Percentiles rank a stretch among this genome's conserved stretches.
Conservation (phyloP, 2,329 filamentous ascomycete genomes). For the Phialemoniopsis sp. region DNA sequence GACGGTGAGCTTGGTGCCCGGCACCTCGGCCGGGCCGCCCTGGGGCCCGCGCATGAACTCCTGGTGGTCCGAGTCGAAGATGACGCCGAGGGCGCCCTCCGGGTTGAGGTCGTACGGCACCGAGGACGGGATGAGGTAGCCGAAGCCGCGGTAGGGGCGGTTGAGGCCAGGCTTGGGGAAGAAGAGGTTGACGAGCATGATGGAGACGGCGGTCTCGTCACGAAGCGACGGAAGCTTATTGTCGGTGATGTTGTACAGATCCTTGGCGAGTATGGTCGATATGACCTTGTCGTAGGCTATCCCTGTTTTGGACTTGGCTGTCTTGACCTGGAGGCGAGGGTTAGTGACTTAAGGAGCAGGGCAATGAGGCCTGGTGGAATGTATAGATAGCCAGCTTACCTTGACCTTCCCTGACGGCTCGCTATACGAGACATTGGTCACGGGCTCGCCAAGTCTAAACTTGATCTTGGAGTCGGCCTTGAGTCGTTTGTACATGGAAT, state of each 20-base stretch:
- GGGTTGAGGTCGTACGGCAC: slow-evolving; percentile 20
- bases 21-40: slow-evolving; percentile 29
- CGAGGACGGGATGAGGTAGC: slow-evolving; percentile 82
- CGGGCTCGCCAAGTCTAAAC: slow-evolving; percentile 44
- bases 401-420: slow-evolving; percentile 28
- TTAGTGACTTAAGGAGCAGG: too few relatives aligned
- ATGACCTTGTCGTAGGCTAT: slow-evolving; percentile 53
- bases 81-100: slow-evolving; percentile 65
- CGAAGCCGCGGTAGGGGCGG: slow-evolving; percentile 66
- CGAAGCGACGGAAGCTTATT: slow-evolving; percentile 41
- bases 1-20: slow-evolving; percentile 76
- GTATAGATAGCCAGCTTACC: too few relatives aligned
- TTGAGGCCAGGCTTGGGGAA: slow-evolving; percentile 64
- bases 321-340: slow-evolving; percentile 5
- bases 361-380: too few relatives aligned
- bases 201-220: slow-evolving; percentile 64
- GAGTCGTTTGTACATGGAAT: slow-evolving; percentile 48
- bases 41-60: slow-evolving; percentile 8
- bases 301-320: slow-evolving; percentile 10
- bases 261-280: slow-evolving; percentile 54
- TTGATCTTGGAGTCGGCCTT: slow-evolving; percentile 52
- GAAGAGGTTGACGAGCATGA: slow-evolving; percentile 91
- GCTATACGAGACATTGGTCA: slow-evolving; percentile 42
- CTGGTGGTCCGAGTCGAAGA: slow-evolving; percentile 75
- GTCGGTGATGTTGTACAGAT: slow-evolving; percentile 22